Percentiles rank a stretch among this genome's conserved stretches.
Evolutionary conservation across 306 rosid genomes (phyloP).

Genomic region (Cucurbita maxima): DNA sequence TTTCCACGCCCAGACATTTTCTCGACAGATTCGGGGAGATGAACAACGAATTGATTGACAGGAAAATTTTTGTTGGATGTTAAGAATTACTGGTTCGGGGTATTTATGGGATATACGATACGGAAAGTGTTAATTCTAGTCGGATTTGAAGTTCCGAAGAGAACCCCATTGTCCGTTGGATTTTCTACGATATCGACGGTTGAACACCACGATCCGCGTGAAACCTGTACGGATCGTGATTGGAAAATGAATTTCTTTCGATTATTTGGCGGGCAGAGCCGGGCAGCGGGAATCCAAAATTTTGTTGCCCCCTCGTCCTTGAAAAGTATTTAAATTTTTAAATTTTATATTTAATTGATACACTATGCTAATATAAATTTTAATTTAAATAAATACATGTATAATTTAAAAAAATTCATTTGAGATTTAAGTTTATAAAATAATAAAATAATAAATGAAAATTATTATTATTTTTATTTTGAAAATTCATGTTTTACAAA

Average conservation of each 20-base stretch:
- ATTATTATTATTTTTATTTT: too few species aligned
- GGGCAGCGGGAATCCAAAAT: not conserved
- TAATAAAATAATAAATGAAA: too few species aligned
- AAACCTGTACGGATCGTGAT: not conserved
- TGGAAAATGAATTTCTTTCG: not conserved
- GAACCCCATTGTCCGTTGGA: not conserved
- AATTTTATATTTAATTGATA: too few species aligned
- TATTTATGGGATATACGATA: not conserved
- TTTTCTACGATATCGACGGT: not conserved
- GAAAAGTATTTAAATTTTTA: too few species aligned
- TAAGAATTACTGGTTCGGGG: not conserved
- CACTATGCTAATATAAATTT: too few species aligned
- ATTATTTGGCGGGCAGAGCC: not conserved
- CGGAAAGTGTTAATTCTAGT: not conserved
- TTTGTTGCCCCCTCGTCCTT: not conserved
- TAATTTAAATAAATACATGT: too few species aligned
- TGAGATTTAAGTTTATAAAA: too few species aligned
- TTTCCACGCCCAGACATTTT: slow-evolving; percentile 21
- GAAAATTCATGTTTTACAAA: too few species aligned
- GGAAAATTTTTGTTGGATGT: not conserved
- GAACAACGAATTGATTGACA: not conserved
- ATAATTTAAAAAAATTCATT: too few species aligned
- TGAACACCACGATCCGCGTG: not conserved
- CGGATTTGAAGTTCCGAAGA: not conserved
- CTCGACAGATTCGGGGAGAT: not conserved